Evolutionary conservation across 306 rosid species (phyloP), one percentile per base, ranked within the genome.

Genomic region (Sesbania bispinosa): DNA sequence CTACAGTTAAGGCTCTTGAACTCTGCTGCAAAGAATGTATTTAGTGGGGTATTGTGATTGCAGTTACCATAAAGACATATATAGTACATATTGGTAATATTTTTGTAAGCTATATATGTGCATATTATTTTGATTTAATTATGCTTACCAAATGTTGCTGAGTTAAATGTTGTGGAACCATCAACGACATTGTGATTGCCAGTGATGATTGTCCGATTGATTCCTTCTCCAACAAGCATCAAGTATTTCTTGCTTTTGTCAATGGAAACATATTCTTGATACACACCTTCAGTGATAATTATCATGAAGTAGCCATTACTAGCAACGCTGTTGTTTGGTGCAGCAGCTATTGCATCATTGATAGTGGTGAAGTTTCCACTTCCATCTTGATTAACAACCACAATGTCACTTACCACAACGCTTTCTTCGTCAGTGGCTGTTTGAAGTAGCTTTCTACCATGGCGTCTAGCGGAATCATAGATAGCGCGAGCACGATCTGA

Each of bases 181-280:
- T 89, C 96, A 0, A 43, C 90, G n/a, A 89, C 95, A 41, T 79
- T 92, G 10, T 82, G 82, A 52, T 79, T 53, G 0, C 98, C 98
- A 0, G 96, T 92, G 58, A 92, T 69, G 5, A 89, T 39, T 0
- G 96, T 89, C 45, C 29, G 84, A 65, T 89, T 89, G 52, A 88
- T 89, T 0, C 98, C 96, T 1, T 88, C 92, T 46, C 98, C 96
- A 11, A 92, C 77, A 27, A 92, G 59, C 98, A 92, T 85, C 77
- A 92, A 70, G 65, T 86, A 78, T 69, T 45, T 81, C 67, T 92
- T 89, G 10, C 46, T 86, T 71, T 86, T 92, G 3, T 81, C 81
- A 38, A 92, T 79, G 11, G 85, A 83, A 3, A 89, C 88, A 29
- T 92, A 86, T 74, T 89, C 96, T 60, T 92, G 85, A 50, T 92